These are phyloP conservation scores for Lasiosphaeria ovina DNA, from an alignment of 495 filamentous ascomycete species.

Conservation along the genomic window DNA sequence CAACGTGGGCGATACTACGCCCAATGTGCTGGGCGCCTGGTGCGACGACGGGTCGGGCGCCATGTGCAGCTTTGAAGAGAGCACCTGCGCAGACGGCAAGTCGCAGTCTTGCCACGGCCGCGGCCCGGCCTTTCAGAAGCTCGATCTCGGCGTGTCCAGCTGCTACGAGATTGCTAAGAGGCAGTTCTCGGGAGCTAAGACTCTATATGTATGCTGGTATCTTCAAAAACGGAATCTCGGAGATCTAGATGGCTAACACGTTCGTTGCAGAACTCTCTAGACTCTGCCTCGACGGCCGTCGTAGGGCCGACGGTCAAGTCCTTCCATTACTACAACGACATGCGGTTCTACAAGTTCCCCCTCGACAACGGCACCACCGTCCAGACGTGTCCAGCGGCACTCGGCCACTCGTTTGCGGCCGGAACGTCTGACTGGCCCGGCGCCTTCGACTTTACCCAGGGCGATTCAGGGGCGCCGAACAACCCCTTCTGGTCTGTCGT, in stretches of 20 bases:
- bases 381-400: conserved; percentile 80
- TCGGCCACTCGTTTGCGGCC: conserved; percentile 92
- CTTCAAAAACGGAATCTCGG: too few species aligned
- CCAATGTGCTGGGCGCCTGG: conserved; percentile 82
- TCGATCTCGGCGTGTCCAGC: conserved; percentile 68
- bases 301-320: conserved; percentile 54
- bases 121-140: conserved; percentile 68
- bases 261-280: conserved; percentile 32
- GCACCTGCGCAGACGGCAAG: conserved; percentile 71
- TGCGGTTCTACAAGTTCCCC: conserved; percentile 58
- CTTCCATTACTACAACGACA: conserved; percentile 69
- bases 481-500: conserved; percentile 85
- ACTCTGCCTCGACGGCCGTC: conserved; percentile 45
- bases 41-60: conserved; percentile 72
- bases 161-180: conserved; percentile 71
- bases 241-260: conserved; percentile 11
- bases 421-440: conserved; percentile 93
- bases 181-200: conserved; percentile 63
- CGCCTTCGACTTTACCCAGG: conserved; percentile 90
- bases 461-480: conserved; percentile 64
- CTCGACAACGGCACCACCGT: conserved; percentile 72
- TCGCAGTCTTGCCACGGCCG: conserved; percentile 77
- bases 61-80: conserved; percentile 64
- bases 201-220: conserved; percentile 50
- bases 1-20: conserved; percentile 89